These are phyloP conservation scores for Lentinula lateritia DNA, from an alignment of 768 basidiomycete species.

Conservation along the genomic window DNA sequence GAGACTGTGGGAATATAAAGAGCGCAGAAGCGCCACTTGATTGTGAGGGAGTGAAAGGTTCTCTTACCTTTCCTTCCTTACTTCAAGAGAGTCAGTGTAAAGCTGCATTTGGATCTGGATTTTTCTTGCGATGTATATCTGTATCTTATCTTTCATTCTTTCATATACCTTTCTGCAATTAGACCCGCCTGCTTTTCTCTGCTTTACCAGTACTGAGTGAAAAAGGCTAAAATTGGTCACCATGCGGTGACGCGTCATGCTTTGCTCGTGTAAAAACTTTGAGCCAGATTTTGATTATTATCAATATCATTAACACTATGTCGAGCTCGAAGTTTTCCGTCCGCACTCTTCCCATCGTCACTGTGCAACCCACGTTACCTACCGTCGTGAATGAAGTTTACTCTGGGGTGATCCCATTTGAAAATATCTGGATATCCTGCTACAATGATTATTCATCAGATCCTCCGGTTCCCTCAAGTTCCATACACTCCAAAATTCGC, in stretches of 20 bases:
- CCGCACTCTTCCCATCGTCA: background rate
- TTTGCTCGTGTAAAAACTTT: no score
- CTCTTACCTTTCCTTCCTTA: background rate
- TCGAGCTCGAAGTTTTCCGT: background rate
- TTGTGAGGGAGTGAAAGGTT: background rate
- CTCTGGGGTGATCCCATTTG: constrained; percentile 47
- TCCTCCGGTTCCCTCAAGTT: constrained; percentile 34
- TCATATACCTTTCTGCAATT: background rate
- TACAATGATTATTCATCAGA: constrained; percentile 27
- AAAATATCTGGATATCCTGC: constrained; percentile 73
- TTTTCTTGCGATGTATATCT: background rate
- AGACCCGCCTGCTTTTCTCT: no score
- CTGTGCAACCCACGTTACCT: background rate
- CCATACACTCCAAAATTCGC: constrained; percentile 61
- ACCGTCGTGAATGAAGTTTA: constrained; percentile 57
- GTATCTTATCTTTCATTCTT: background rate
- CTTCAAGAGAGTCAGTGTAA: background rate
- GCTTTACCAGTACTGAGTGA: background rate
- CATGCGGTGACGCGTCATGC: background rate
- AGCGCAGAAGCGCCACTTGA: background rate
- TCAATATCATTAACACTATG: background rate
- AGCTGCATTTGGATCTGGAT: background rate
- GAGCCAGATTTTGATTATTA: no score
- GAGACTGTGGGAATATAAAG: background rate
- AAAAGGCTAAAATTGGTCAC: background rate